Percentiles rank a stretch among this genome's conserved stretches.
Conservation (phyloP, 371 early-diverging fungal species). For the Mucor mucedo region DNA sequence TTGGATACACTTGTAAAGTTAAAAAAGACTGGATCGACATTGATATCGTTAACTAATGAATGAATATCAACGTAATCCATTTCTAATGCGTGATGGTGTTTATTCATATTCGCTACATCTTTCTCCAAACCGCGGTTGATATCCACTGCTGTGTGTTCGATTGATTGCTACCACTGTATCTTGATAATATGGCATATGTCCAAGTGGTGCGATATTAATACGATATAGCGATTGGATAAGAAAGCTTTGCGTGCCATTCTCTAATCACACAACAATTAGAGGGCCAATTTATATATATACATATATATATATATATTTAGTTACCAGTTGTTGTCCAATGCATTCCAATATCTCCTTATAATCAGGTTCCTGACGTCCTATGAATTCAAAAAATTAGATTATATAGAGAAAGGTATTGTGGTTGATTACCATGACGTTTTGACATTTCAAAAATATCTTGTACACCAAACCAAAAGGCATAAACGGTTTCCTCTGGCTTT, state of each 20-base stretch:
- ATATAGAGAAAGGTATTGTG: too few species aligned
- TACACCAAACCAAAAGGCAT: slow-evolving; percentile 53
- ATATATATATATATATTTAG: background rate
- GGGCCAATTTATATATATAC: background rate
- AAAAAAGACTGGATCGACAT: slow-evolving; percentile 38
- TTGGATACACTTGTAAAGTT: slow-evolving; percentile 29
- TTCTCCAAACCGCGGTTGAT: slow-evolving; percentile 36
- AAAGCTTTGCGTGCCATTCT: slow-evolving; percentile 40
- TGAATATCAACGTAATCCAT: slow-evolving; percentile 44
- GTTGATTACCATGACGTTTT: slow-evolving; percentile 20
- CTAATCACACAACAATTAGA: slow-evolving; percentile 5
- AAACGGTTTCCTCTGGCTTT: slow-evolving; percentile 48
- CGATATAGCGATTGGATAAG: slow-evolving; percentile 34
- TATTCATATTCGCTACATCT: slow-evolving; percentile 42
- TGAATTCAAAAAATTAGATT: too few species aligned
- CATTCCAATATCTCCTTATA: slow-evolving; percentile 32
- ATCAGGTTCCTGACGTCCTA: slow-evolving; percentile 18
- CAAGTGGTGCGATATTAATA: slow-evolving; percentile 49
- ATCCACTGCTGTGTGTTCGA: slow-evolving; percentile 31
- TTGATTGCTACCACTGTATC: slow-evolving; percentile 13
- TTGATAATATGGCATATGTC: slow-evolving; percentile 44
- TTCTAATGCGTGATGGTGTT: slow-evolving; percentile 41
- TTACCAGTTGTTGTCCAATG: slow-evolving; percentile 43
- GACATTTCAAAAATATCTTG: slow-evolving; percentile 35
- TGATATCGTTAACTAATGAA: slow-evolving; percentile 37